Conservation (phyloP, 129 eudicot species). For the Chrysanthemum makinoi region DNA sequence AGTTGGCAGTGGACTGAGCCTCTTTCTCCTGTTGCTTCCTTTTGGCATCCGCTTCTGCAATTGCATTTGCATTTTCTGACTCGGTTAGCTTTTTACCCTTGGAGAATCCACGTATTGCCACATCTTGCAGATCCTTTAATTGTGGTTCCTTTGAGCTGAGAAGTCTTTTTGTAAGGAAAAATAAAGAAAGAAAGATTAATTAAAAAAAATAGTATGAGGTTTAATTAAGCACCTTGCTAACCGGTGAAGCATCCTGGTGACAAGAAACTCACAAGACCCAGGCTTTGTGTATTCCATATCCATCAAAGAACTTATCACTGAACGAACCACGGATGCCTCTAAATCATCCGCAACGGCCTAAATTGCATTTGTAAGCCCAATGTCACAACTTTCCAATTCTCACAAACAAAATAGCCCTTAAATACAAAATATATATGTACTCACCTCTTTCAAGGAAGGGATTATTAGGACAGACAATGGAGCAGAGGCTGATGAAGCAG, state of each 20-base stretch:
- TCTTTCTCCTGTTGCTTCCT: constrained; percentile 73
- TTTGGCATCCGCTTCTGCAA: constrained; percentile 59
- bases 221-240: constrained; percentile 62
- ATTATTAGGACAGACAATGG: constrained; percentile 64
- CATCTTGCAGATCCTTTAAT: constrained; percentile 68
- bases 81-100: constrained; percentile 53
- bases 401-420: neutral
- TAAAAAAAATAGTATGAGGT: neutral
- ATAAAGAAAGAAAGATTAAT: neutral
- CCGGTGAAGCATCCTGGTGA: constrained; percentile 79
- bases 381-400: neutral
- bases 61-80: constrained; percentile 41
- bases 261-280: constrained; percentile 71
- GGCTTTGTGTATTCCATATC: constrained; percentile 78
- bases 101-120: constrained; percentile 57
- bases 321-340: constrained; percentile 60
- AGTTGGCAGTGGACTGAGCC: constrained; percentile 49
- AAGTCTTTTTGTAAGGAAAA: constrained; percentile 1
- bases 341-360: constrained; percentile 70
- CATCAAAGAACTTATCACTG: constrained; percentile 56
- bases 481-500: constrained; percentile 60
- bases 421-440: neutral
- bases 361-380: constrained; percentile 14
- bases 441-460: constrained; percentile 91
- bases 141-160: constrained; percentile 76